These are phyloP conservation scores for Volutella citrinella DNA, from an alignment of 2,329 filamentous ascomycete genomes.

Conservation along the genomic window DNA sequence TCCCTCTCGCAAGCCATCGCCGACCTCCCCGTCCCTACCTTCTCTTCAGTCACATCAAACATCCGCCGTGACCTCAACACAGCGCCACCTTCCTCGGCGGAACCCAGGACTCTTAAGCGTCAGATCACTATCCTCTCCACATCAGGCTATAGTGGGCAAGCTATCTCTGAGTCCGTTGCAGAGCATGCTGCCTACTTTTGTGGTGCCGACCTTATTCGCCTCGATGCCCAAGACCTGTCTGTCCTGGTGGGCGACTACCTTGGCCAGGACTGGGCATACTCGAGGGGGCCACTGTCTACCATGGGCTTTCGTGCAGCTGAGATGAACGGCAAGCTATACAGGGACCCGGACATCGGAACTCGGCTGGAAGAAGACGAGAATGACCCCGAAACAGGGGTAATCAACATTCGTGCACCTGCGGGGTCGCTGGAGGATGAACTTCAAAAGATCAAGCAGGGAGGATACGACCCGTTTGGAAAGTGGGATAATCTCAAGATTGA, in stretches of 20 bases:
- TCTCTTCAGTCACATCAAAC: conserved; percentile 27
- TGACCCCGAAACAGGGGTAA: conserved; percentile 30
- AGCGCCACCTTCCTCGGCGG: conserved; percentile 25
- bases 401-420: conserved; percentile 25
- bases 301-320: conserved; percentile 56
- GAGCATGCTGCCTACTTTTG: conserved; percentile 59
- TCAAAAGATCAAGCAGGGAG: conserved; percentile 38
- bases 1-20: conserved; percentile 33
- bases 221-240: conserved; percentile 69
- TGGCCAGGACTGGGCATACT: conserved; percentile 55
- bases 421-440: conserved; percentile 42
- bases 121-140: conserved; percentile 37
- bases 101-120: conserved; percentile 32
- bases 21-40: conserved; percentile 32
- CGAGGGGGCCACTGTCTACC: conserved; percentile 47
- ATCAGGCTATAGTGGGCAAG: conserved; percentile 37
- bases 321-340: conserved; percentile 51
- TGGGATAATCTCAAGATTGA: conserved; percentile 63
- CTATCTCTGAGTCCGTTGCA: conserved; percentile 49
- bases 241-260: conserved; percentile 68
- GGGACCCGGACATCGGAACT: conserved; percentile 38
- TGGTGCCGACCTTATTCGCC: conserved; percentile 62
- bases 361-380: conserved; percentile 32
- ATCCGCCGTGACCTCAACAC: conserved; percentile 28
- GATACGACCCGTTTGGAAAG: conserved; percentile 37